These are phyloP conservation scores for Oryza rufipogon DNA, from an alignment of 176 grass and related monocot species.

Conservation along the genomic window DNA sequence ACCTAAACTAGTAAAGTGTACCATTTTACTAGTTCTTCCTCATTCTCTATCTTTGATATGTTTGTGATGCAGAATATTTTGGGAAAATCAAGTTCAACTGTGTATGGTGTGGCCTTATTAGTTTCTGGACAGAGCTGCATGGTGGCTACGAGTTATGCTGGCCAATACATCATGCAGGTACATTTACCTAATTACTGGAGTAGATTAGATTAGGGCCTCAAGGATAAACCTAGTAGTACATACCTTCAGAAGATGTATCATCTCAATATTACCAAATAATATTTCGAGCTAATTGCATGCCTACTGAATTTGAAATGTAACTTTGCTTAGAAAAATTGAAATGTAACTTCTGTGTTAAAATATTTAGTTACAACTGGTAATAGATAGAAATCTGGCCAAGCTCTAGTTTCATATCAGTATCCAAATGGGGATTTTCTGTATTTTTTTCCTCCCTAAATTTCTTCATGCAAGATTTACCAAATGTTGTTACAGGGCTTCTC, in stretches of 20 bases:
- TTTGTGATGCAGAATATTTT: constrained; percentile 61
- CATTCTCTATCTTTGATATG: neutral
- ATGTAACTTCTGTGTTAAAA: neutral
- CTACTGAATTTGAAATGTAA: no score
- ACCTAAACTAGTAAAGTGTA: neutral
- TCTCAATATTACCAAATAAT: no score
- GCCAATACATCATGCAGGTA: constrained; percentile 92
- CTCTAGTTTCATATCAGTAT: neutral
- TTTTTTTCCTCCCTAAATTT: neutral
- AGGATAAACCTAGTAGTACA: neutral
- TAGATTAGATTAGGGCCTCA: neutral
- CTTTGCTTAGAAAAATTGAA: no score
- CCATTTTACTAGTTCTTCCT: neutral
- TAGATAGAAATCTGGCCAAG: neutral
- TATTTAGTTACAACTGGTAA: neutral
- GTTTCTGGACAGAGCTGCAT: constrained; percentile 83
- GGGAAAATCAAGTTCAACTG: constrained; percentile 61
- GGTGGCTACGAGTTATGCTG: constrained; percentile 65
- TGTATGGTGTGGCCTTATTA: constrained; percentile 76
- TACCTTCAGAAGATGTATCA: no score
- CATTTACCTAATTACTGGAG: constrained; percentile 18
- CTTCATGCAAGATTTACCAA: neutral
- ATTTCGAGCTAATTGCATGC: no score
- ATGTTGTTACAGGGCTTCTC: constrained; percentile 72
- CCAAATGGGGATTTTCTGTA: neutral